These are phyloP conservation scores for Colletotrichum spaethianum DNA, from an alignment of 2,329 filamentous ascomycete genomes.

Conservation along the genomic window DNA sequence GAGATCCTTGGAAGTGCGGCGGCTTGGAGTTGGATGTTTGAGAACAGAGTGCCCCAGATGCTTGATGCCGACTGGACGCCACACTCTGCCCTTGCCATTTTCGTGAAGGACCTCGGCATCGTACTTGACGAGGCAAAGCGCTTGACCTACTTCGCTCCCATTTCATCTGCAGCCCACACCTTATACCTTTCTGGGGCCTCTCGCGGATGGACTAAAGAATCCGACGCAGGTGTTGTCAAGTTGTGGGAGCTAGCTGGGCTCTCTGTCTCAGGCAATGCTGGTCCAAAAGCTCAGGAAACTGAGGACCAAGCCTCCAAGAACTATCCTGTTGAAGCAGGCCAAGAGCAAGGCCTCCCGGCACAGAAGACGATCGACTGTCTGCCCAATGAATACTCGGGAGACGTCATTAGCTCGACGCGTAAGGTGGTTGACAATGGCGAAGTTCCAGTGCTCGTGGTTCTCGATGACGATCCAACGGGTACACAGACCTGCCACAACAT, in stretches of 20 bases:
- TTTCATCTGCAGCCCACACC: constrained; percentile 50
- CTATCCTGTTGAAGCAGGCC: background rate
- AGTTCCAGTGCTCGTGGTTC: constrained; percentile 51
- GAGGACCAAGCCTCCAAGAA: background rate
- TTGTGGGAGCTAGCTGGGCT: constrained; percentile 54
- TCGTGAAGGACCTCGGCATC: constrained; percentile 53
- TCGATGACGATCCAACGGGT: constrained; percentile 72
- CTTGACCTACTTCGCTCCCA: constrained; percentile 47
- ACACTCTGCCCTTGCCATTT: constrained; percentile 53
- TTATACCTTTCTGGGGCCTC: constrained; percentile 51
- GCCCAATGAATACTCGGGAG: constrained; percentile 43
- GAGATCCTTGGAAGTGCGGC: constrained; percentile 60
- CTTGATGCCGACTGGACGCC: constrained; percentile 53
- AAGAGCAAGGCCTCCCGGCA: constrained; percentile 40
- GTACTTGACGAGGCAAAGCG: constrained; percentile 51
- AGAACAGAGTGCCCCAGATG: constrained; percentile 53
- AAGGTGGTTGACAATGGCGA: constrained; percentile 42
- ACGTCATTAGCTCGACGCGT: constrained; percentile 44
- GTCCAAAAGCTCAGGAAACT: constrained; percentile 9
- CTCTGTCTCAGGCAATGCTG: constrained; percentile 43
- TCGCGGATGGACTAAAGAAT: constrained; percentile 50
- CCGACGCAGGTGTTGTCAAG: constrained; percentile 52
- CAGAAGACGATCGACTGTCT: constrained; percentile 44
- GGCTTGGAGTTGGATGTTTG: constrained; percentile 55
- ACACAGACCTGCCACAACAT: constrained; percentile 74